Evolutionary conservation across 345 rosid genomes (phyloP), one percentile per base, ranked within the genome.

Genomic region (Ailanthus altissimus): DNA sequence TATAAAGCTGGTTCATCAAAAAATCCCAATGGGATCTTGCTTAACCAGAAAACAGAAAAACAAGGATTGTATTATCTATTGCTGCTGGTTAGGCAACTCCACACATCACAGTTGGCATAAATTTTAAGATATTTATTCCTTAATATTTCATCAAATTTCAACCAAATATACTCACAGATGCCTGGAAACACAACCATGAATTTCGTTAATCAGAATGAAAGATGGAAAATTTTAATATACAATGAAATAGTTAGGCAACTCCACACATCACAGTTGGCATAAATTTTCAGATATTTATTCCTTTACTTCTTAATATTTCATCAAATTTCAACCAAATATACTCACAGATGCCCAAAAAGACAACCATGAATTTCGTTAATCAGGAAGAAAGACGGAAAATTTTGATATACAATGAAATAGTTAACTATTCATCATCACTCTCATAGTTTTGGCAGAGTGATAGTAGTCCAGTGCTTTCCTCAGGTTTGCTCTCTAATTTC

Each of bases 361-460:
- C 0, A 46, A 23, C 23, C 8, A 47, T 25, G 38, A 25, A 68
- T 47, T 18, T 16, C 23, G 15, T 1, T 8, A 26, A 46, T 25
- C 45, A 68, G 49, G 0, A 3, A 68, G 6, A 40, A 5, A 40
- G 0, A 15, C 61, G 5, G 6, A 12, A n/a, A 40, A 15, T 28
- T 21, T 40, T 57, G n/a, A 57, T 6, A 16, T 54, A 28, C 11
- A 18, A n/a, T n/a, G 54, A 28, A 54, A 21, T 26, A 1, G 38
- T 32, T 32, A 32, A 69, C 75, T 82, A 88, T 47, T 90, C 93
- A 36, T 88, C 94, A 61, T 90, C 93, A 74, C 90, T 89, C 8
- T 82, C 93, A 45, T 92, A 91, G 53, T 78, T 87, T 76, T 94
- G 94, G 68, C 85, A 88, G 5, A 94, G 73, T 23, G 94, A 91